phyloP scores from a whole-genome alignment of 2,329 filamentous ascomycete genomes.

The Colletotrichum salicis region DNA sequence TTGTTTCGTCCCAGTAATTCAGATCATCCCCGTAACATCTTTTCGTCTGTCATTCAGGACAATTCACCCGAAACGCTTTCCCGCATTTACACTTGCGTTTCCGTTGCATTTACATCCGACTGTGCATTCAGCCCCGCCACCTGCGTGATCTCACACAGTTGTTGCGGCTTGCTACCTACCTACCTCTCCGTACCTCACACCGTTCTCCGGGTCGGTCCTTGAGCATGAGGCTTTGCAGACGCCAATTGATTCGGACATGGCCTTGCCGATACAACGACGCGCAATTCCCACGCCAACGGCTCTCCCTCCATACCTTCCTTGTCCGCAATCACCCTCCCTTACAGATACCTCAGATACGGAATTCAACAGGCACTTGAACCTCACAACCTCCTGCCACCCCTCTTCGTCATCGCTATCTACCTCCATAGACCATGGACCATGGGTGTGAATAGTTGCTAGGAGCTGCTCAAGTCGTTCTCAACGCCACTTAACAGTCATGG shows the following conservation, averaged over 20 bases:
- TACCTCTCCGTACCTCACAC: neutral
- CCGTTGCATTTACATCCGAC: neutral
- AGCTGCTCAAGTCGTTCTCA: neutral
- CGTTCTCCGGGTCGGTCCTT: slow-evolving; percentile 8
- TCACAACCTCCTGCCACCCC: neutral
- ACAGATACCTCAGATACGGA: neutral
- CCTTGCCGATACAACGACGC: slow-evolving; percentile 16
- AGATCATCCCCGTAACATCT: neutral
- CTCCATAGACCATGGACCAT: neutral
- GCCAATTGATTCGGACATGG: slow-evolving; percentile 5
- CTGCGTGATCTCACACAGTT: neutral
- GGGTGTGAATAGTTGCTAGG: neutral
- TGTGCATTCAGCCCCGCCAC: neutral
- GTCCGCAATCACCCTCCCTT: neutral
- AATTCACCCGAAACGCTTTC: neutral
- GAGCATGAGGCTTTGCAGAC: slow-evolving; percentile 1
- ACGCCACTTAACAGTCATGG: neutral
- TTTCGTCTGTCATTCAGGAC: neutral
- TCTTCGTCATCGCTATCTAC: neutral
- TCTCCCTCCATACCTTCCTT: neutral
- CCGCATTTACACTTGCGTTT: neutral
- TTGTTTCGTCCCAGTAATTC: slow-evolving; percentile 12
- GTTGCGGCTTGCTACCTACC: neutral
- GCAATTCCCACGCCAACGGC: neutral
- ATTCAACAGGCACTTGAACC: neutral